Percentiles rank a stretch among this genome's conserved stretches.
phyloP scores from a whole-genome alignment of 495 filamentous ascomycete species.

The Clavariopsis aquatica region DNA sequence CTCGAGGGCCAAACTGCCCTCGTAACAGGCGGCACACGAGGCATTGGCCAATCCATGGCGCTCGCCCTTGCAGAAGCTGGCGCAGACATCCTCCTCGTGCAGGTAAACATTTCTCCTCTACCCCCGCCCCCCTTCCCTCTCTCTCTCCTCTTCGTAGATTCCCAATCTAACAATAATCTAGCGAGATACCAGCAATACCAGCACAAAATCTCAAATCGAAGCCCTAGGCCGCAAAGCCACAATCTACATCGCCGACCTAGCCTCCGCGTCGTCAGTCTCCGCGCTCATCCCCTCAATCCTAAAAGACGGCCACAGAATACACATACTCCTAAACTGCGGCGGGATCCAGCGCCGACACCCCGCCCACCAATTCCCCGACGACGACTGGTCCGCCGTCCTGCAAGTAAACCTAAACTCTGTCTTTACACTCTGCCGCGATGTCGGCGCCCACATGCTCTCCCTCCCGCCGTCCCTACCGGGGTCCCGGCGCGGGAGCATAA shows the following conservation, averaged over 20 bases:
- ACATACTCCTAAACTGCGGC: constrained; percentile 82
- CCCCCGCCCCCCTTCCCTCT: neutral
- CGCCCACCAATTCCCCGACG: constrained; percentile 72
- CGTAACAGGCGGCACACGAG: constrained; percentile 83
- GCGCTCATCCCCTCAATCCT: constrained; percentile 62
- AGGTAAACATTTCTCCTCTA: constrained; percentile 30
- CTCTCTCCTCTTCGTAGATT: too few species aligned
- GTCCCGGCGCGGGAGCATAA: constrained; percentile 67
- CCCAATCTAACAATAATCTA: constrained; percentile 39
- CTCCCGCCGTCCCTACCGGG: constrained; percentile 57
- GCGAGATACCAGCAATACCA: constrained; percentile 66
- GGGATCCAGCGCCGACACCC: constrained; percentile 83
- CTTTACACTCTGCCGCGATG: constrained; percentile 80
- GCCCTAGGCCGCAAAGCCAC: constrained; percentile 64
- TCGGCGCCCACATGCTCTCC: constrained; percentile 78
- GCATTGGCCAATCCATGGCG: constrained; percentile 84
- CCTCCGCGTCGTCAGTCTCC: constrained; percentile 59
- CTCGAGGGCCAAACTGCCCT: constrained; percentile 70
- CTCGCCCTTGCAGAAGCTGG: constrained; percentile 80
- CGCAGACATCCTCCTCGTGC: constrained; percentile 75
- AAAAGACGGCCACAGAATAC: constrained; percentile 57
- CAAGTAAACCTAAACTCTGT: constrained; percentile 83
- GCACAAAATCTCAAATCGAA: constrained; percentile 63
- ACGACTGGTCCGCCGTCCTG: constrained; percentile 82
- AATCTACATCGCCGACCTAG: constrained; percentile 76